Evolutionary conservation across 2,329 filamentous ascomycete species (phyloP), one percentile per base, ranked within the genome.

Genomic region (Penicillium fuscoglaucum): DNA sequence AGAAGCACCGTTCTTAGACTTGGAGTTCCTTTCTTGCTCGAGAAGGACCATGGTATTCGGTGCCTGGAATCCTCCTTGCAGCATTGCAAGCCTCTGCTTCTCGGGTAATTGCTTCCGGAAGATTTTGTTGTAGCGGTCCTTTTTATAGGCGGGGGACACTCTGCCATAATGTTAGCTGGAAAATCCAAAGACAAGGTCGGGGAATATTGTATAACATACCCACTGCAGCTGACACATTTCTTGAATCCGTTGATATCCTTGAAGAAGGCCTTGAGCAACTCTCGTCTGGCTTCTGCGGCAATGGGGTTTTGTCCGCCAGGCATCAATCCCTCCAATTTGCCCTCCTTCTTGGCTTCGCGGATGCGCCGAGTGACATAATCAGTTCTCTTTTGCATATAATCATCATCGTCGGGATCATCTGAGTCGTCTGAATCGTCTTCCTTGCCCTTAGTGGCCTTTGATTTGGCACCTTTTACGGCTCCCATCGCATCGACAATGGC

Each of bases 51-150:
- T 80, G 4, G 90, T 88, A 70, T 95, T 90, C 52, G 83, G 82
- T 37, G 85, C 80, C 66, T 87, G 88, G 71, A 92, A 84, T 55
- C 86, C 83, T 48, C 76, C 75, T 65, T 90, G 86, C 3, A 87
- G 83, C 89, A 96, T 96, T 61, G 88, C 87, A 43, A 86, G 83
- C 72, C 87, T 86, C 37, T 95, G 87, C 74, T 96, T 96, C 47
- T 83, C 76, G 47, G 83, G 84, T 57, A 97, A 78, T 2, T 89
- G 81, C 71, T 90, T 95, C 72, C 93, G 88, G 75, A 98, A 99
- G 54, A 99, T 92, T 76, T 98, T 99, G 71, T 93, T 89, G 68
- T 87, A 95, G 44, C 89, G 84, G 69, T 99, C 93, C 74, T 96
- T 97, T 67, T 93, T 87, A 76, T 91, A 98, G 2, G 82, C 81